Evolutionary conservation across 2,329 filamentous ascomycete genomes (phyloP).

Genomic region (Trichoderma gracile): DNA sequence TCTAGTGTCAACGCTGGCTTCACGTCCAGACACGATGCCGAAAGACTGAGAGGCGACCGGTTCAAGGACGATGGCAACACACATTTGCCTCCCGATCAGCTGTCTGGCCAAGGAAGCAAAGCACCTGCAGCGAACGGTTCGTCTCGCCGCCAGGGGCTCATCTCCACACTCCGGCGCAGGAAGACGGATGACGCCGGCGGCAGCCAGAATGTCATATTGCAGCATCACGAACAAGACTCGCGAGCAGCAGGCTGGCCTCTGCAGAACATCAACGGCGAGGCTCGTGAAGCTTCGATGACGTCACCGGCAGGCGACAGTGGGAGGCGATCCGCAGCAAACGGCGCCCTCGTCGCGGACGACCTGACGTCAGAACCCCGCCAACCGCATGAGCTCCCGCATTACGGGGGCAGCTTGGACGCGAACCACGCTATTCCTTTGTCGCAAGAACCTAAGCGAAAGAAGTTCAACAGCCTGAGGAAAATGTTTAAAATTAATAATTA

Average conservation of each 20-base stretch:
- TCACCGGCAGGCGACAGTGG: conserved; percentile 4
- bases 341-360: background rate
- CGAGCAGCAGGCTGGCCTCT: conserved; percentile 41
- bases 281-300: conserved; percentile 12
- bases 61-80: conserved; percentile 45
- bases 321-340: conserved; percentile 19
- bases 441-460: conserved; percentile 21
- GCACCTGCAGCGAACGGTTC: conserved; percentile 26
- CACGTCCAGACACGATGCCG: background rate
- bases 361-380: conserved; percentile 16
- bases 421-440: background rate
- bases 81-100: conserved; percentile 48
- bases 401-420: conserved; percentile 4
- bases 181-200: conserved; percentile 62
- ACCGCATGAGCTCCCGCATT: conserved; percentile 4
- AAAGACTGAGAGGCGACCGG: background rate
- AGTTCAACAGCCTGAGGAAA: conserved; percentile 22
- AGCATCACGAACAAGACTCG: conserved; percentile 58
- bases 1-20: background rate
- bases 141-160: conserved; percentile 52
- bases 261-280: conserved; percentile 28
- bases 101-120: background rate
- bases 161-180: conserved; percentile 65
- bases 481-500: conserved; percentile 24
- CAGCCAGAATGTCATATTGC: conserved; percentile 61